These are phyloP conservation scores for Lathyrus oleraceus DNA, from an alignment of 306 rosid genomes.

Conservation along the genomic window DNA sequence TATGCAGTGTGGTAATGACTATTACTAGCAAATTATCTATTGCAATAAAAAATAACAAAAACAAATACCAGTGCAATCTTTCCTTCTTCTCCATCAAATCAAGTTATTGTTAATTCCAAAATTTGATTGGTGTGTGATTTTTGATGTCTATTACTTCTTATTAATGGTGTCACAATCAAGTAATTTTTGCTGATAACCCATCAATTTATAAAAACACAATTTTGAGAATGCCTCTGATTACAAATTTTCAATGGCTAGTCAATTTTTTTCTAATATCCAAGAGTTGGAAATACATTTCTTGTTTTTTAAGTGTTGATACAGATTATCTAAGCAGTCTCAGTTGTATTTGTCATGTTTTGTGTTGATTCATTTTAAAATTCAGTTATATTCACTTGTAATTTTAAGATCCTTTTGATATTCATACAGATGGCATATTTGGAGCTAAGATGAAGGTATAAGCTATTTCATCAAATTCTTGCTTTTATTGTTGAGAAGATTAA, in stretches of 20 bases:
- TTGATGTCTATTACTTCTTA: background rate
- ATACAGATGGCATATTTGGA: conserved; percentile 90
- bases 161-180: background rate
- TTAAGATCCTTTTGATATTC: conserved; percentile 17
- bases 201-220: conserved; percentile 11
- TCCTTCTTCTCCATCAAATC: conserved; percentile 16
- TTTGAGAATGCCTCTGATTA: conserved; percentile 1
- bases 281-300: conserved; percentile 10
- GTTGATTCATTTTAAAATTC: conserved; percentile 21
- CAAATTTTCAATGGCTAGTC: background rate
- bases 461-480: conserved; percentile 4
- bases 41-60: conserved; percentile 1
- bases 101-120: conserved; percentile 4
- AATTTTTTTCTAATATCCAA: background rate
- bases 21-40: background rate
- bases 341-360: conserved; percentile 8
- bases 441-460: conserved; percentile 85
- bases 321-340: conserved; percentile 9
- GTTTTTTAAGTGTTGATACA: background rate
- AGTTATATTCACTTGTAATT: background rate
- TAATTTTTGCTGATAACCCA: conserved; percentile 8
- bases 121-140: conserved; percentile 6
- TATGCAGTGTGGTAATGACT: conserved; percentile 1
- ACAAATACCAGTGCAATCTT: background rate
- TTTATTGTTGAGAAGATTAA: conserved; percentile 8